A percentile compares a stretch with the other conserved stretches of the same genome.
phyloP scores from a whole-genome alignment of 495 filamentous ascomycete genomes.

The Letharia lupina region DNA sequence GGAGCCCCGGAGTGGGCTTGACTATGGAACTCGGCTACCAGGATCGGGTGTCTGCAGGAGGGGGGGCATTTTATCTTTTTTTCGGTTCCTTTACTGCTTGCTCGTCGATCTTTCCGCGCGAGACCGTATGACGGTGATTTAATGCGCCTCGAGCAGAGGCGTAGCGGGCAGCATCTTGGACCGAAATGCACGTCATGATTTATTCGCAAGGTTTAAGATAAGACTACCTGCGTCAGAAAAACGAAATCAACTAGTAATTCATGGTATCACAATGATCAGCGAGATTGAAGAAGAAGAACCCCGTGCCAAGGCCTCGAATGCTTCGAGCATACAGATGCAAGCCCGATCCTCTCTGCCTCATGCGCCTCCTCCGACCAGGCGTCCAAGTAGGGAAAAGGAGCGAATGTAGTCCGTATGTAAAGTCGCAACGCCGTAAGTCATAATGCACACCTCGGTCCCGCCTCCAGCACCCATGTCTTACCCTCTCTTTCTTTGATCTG shows the following conservation, averaged over 20 bases:
- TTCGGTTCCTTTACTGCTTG: neutral
- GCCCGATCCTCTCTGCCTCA: neutral
- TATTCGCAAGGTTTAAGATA: neutral
- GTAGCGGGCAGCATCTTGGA: neutral
- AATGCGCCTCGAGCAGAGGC: neutral
- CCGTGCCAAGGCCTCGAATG: slow-evolving; percentile 1
- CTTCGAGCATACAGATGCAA: neutral
- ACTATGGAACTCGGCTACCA: neutral
- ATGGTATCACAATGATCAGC: slow-evolving; percentile 11
- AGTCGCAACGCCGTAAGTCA: slow-evolving; percentile 1
- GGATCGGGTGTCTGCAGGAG: neutral
- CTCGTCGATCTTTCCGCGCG: neutral
- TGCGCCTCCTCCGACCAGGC: neutral
- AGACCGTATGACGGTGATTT: neutral
- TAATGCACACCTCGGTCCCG: neutral
- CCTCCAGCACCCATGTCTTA: neutral
- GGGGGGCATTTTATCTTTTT: neutral
- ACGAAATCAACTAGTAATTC: slow-evolving; percentile 8
- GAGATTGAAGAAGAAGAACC: neutral
- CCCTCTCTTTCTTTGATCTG: neutral
- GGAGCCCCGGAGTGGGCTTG: too few relatives aligned
- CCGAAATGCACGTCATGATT: neutral
- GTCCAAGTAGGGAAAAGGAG: neutral
- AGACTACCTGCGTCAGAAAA: slow-evolving; percentile 8
- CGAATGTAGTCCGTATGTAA: slow-evolving; percentile 6